Conservation (phyloP, 1,139 yeast species). For the Nakaseomyces bracarensis region DNA sequence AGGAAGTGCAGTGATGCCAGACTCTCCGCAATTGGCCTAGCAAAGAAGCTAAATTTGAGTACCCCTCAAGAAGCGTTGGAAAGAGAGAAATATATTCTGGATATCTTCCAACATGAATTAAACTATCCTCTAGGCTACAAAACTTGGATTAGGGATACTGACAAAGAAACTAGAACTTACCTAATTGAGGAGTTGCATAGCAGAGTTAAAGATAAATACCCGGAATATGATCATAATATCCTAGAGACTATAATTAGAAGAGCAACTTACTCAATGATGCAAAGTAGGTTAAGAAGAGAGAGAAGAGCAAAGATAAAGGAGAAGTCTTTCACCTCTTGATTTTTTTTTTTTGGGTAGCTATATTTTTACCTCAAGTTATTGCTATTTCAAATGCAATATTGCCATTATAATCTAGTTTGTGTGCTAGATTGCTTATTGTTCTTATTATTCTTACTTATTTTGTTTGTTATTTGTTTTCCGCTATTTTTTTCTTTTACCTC, state of each 20-base stretch:
- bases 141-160: slow-evolving; percentile 78
- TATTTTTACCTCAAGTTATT: too few relatives aligned
- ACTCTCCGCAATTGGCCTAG: slow-evolving; percentile 48
- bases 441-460: too few relatives aligned
- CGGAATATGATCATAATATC: slow-evolving; percentile 44
- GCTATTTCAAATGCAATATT: too few relatives aligned
- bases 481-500: too few relatives aligned
- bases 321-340: background rate
- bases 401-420: too few relatives aligned
- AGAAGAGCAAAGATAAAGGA: slow-evolving; percentile 42
- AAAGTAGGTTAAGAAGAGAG: slow-evolving; percentile 62
- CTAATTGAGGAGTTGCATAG: slow-evolving; percentile 44
- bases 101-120: slow-evolving; percentile 47
- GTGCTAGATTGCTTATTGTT: too few relatives aligned
- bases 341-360: too few relatives aligned
- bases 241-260: slow-evolving; percentile 67
- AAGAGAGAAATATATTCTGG: slow-evolving; percentile 54
- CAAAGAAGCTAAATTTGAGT: slow-evolving; percentile 44
- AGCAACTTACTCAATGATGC: slow-evolving; percentile 76
- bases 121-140: slow-evolving; percentile 64
- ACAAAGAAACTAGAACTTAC: slow-evolving; percentile 41
- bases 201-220: slow-evolving; percentile 43
- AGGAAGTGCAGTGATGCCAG: slow-evolving; percentile 45
- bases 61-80: slow-evolving; percentile 47
- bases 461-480: too few relatives aligned